Evolutionary conservation across 805 yeast genomes (phyloP), one percentile per base, ranked within the genome.

Genomic region (Kazachstania viticola): DNA sequence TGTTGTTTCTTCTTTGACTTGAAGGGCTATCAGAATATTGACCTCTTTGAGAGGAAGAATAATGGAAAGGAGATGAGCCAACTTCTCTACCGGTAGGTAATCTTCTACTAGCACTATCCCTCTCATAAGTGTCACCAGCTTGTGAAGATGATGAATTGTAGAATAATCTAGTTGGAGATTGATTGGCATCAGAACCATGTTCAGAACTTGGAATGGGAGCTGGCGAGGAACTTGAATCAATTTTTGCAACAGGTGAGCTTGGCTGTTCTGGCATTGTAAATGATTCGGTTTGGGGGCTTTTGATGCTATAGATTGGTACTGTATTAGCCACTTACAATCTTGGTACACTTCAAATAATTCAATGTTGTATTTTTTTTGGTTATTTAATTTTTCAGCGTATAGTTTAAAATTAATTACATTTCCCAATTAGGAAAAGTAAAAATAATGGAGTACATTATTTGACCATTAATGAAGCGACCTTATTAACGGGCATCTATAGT

Each of bases 41-140:
- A 15, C 23, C 31, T 13, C 38, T 37, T 5, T 38, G 31, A 9
- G 62, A 54, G 11, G 65, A 64, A 1, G 70, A 60, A 30, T 64
- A 64, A 31, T 52, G 60, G 27, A 68, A 46, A 14, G 73, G 73
- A 3, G 73, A 67, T 4, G 69, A 62, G 2, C 58, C 61, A 17
- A 55, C 56, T 6, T 19, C 26, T n/a, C 31, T 31, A 24, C 36
- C 48, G 15, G 42, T 46, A n/a, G 36, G 34, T 2, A 19, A 25
- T 17, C 22, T 29, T 31, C 45, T 35, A 25, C 24, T 31, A 21
- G 30, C 46, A 21, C 43, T 39, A 33, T 49, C 45, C 13, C 38
- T 45, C 16, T 40, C 49, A 34, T 41, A 49, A 9, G 52, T 48
- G 31, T 53, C 58, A 4, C 42, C 44, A 4, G 25, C 26, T 32